phyloP scores from a whole-genome alignment of 2,329 filamentous ascomycete genomes.

The Penicillium psychrosexuale region DNA sequence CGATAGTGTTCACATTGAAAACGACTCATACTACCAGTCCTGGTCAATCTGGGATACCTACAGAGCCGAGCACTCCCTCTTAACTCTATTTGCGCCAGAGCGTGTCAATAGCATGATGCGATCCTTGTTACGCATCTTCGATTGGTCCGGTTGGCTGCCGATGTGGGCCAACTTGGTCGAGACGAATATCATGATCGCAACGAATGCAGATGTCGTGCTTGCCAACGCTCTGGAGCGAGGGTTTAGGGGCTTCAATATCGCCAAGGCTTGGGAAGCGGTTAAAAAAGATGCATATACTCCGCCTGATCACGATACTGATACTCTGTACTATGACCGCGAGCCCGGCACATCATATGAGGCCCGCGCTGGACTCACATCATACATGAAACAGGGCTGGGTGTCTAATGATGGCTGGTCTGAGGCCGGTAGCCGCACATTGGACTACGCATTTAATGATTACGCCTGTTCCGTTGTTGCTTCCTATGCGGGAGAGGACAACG shows the following conservation, averaged over 20 bases:
- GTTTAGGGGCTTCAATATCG: conserved; percentile 45
- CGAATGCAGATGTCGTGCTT: conserved; percentile 49
- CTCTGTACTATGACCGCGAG: conserved; percentile 50
- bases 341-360: conserved; percentile 47
- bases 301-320: conserved; percentile 44
- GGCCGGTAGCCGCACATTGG: conserved; percentile 47
- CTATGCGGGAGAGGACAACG: conserved; percentile 35
- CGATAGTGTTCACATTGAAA: conserved; percentile 41
- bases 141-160: conserved; percentile 48
- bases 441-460: conserved; percentile 49
- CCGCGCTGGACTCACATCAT: conserved; percentile 47
- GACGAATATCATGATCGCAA: conserved; percentile 53
- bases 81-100: conserved; percentile 48
- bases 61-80: conserved; percentile 47
- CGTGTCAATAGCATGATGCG: conserved; percentile 50
- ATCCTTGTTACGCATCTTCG: conserved; percentile 46
- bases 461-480: conserved; percentile 44
- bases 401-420: conserved; percentile 50
- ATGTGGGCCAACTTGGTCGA: conserved; percentile 53
- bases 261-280: conserved; percentile 46
- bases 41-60: conserved; percentile 54
- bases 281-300: conserved; percentile 47
- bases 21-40: conserved; percentile 51
- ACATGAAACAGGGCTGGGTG: conserved; percentile 47
- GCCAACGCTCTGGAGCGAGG: conserved; percentile 48